Evolutionary conservation across 139 green algal genomes (phyloP).

Genomic region (Asterochloris erici): DNA sequence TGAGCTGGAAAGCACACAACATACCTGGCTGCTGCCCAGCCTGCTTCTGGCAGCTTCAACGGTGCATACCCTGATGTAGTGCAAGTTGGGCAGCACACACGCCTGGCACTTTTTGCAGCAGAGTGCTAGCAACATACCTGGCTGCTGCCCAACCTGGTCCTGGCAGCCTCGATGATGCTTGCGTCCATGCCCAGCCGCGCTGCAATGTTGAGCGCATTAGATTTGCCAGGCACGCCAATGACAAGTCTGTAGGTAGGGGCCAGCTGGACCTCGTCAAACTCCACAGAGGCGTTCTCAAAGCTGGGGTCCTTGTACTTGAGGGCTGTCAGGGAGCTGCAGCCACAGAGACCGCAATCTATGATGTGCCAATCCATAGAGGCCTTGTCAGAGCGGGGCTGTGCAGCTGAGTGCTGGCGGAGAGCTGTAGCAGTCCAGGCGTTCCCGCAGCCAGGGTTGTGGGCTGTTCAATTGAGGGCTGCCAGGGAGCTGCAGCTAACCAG

Average conservation of each 20-base stretch:
- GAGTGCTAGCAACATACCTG: slow-evolving; percentile 12
- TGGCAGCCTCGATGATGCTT: slow-evolving; percentile 58
- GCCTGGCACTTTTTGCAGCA: not conserved
- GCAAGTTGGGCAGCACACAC: too few relatives aligned
- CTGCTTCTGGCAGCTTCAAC: not conserved
- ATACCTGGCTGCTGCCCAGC: too few relatives aligned
- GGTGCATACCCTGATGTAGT: not conserved
- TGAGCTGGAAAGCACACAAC: too few relatives aligned
- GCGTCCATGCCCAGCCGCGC: slow-evolving; percentile 65
- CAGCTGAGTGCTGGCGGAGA: not conserved
- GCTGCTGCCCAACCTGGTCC: slow-evolving; percentile 43
- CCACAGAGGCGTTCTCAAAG: slow-evolving; percentile 86
- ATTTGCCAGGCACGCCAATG: slow-evolving; percentile 80
- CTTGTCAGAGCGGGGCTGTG: not conserved
- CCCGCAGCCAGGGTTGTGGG: not conserved
- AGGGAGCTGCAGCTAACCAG: not conserved
- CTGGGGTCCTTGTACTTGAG: slow-evolving; percentile 80
- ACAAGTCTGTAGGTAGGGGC: slow-evolving; percentile 82
- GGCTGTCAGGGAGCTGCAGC: slow-evolving; percentile 46
- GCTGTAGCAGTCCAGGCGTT: not conserved
- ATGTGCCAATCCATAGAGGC: not conserved
- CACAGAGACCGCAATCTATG: not conserved
- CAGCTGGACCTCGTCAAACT: slow-evolving; percentile 81
- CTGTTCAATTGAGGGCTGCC: not conserved
- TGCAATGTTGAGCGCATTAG: slow-evolving; percentile 81